These are phyloP conservation scores for Rhodotorula glutinis DNA, from an alignment of 1,284 basidiomycete genomes.

Conservation along the genomic window DNA sequence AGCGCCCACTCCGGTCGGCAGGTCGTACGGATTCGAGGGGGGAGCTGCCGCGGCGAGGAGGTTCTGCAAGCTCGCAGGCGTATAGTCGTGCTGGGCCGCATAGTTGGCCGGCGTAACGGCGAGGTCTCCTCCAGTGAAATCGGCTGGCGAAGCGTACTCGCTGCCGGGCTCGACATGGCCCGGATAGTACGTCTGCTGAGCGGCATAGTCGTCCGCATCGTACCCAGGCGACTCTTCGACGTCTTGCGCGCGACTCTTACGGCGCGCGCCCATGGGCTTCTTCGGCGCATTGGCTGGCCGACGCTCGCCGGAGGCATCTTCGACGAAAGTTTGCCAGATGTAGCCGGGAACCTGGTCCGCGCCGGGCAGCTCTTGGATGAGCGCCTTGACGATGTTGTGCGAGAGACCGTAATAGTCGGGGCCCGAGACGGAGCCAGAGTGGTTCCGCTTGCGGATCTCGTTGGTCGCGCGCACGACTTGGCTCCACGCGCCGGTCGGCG, in stretches of 20 bases:
- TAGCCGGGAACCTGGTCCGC: slow-evolving; percentile 68
- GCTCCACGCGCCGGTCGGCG: slow-evolving; percentile 76
- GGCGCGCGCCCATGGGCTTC: neutral
- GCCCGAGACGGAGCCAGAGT: slow-evolving; percentile 75
- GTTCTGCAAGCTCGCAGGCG: slow-evolving; percentile 13
- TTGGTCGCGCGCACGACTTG: slow-evolving; percentile 73
- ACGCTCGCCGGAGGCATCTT: neutral
- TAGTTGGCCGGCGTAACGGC: neutral
- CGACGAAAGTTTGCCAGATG: slow-evolving; percentile 74
- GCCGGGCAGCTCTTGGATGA: slow-evolving; percentile 71
- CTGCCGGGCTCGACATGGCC: neutral
- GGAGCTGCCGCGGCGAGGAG: slow-evolving; percentile 11
- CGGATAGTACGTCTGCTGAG: neutral
- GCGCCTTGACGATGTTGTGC: slow-evolving; percentile 76
- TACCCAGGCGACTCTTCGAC: slow-evolving; percentile 2
- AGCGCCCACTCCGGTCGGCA: slow-evolving; percentile 3
- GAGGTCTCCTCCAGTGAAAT: neutral
- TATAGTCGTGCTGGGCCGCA: slow-evolving; percentile 2
- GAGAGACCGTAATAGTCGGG: slow-evolving; percentile 78
- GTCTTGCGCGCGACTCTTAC: slow-evolving; percentile 4
- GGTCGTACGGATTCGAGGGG: slow-evolving; percentile 19
- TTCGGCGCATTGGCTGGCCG: neutral
- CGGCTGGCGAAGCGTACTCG: neutral
- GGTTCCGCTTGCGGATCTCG: slow-evolving; percentile 67
- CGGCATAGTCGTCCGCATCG: slow-evolving; percentile 4